These are phyloP conservation scores for Takashimella tepidaria DNA, from an alignment of 1,284 basidiomycete species.

Conservation along the genomic window DNA sequence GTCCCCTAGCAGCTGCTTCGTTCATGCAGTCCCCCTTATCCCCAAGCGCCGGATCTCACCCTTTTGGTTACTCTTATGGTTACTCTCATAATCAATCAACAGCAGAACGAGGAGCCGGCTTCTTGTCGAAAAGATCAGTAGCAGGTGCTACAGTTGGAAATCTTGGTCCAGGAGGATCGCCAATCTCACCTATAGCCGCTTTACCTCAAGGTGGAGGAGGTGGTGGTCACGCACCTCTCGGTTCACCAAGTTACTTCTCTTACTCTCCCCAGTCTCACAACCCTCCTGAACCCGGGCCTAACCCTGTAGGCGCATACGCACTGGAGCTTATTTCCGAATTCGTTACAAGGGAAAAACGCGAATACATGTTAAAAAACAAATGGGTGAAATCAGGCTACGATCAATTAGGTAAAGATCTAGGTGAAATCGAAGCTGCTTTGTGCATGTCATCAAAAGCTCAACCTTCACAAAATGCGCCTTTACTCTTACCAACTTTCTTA, in stretches of 20 bases:
- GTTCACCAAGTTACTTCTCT: background rate
- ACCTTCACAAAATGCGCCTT: conserved; percentile 19
- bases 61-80: background rate
- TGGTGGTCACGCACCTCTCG: background rate
- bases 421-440: conserved; percentile 42
- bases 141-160: too few relatives aligned
- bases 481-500: conserved; percentile 36
- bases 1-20: conserved; percentile 12
- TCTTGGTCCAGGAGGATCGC: background rate
- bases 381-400: conserved; percentile 45
- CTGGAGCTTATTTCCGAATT: conserved; percentile 45
- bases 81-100: background rate
- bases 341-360: conserved; percentile 44
- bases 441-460: conserved; percentile 24
- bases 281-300: conserved; percentile 11
- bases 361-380: conserved; percentile 45
- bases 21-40: conserved; percentile 4
- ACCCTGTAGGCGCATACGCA: conserved; percentile 35
- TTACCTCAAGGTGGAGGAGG: background rate
- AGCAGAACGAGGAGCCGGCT: background rate
- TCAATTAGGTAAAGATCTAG: conserved; percentile 39
- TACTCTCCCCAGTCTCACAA: background rate
- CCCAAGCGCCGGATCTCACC: background rate
- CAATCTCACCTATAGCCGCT: background rate
- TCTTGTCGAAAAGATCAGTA: background rate